phyloP scores from a whole-genome alignment of 257 asterid genomes.

The Anisodus tanguticus region DNA sequence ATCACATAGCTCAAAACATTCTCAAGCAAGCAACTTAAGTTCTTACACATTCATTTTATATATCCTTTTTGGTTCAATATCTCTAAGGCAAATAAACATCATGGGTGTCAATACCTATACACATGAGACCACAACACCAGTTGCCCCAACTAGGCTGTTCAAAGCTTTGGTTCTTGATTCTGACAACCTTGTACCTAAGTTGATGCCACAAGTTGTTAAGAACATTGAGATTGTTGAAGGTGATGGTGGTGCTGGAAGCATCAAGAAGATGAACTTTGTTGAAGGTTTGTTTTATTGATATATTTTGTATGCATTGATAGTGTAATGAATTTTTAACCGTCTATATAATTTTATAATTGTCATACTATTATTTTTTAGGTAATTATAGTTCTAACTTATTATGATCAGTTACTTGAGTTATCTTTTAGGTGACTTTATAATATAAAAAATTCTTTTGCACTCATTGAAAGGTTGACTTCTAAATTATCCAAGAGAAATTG shows the following conservation, averaged over 20 bases:
- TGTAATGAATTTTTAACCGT: not conserved
- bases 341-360: too few relatives aligned
- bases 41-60: not conserved
- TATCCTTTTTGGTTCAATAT: too few relatives aligned
- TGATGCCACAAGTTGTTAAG: constrained; percentile 30
- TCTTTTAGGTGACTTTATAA: too few relatives aligned
- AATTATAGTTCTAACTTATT: too few relatives aligned
- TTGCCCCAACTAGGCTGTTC: constrained; percentile 29
- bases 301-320: not conserved
- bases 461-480: too few relatives aligned
- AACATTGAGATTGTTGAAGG: constrained; percentile 29
- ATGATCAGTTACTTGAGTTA: too few relatives aligned
- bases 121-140: constrained; percentile 13
- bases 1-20: not conserved
- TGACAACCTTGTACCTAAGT: constrained; percentile 27
- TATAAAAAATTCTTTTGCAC: too few relatives aligned
- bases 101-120: constrained; percentile 29
- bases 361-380: too few relatives aligned
- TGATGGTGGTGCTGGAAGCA: constrained; percentile 31
- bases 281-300: not conserved
- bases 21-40: too few relatives aligned
- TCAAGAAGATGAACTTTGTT: constrained; percentile 31
- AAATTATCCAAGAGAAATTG: too few relatives aligned
- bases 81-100: not conserved
- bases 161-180: constrained; percentile 29